Evolutionary conservation across 345 rosid species (phyloP), one percentile per base, ranked within the genome.

Genomic region (Linum trigynum): DNA sequence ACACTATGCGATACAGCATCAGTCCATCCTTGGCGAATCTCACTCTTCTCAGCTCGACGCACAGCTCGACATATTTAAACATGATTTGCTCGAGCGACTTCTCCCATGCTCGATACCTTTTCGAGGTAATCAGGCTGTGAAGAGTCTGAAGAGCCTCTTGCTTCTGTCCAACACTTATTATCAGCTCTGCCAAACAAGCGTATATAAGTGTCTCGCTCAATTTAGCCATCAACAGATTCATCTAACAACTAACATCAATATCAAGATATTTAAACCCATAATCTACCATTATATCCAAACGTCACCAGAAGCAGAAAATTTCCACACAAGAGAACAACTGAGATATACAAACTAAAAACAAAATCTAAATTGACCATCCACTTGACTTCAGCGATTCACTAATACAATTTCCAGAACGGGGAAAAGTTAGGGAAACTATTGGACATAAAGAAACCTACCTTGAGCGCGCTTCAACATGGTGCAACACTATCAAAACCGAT

Each of bases 161-260:
- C 78, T 91, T 95, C 80, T 95, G 99, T 62, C 99, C 99, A 61
- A 95, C 98, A 74, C 91, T 95, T 69, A 95, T 95, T 69, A 95
- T 91, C 78, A 95, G 64, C 70, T 92, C 97, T 95, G 79, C 71
- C 80, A 23, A 23, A 23, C 32, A 23, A 23, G 32, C 32, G 32
- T 23, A 23, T 23, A 23, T 23, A 23, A 23, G 32, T 23, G 32
- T 23, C 32, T 23, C 32, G 32, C 32, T 23, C 32, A 23, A 23
- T 23, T 23, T 1, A 23, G 32, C 32, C 32, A 14, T 61, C 61
- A 39, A 75, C 6, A 38, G 16, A 45, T 48, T 9, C 38, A 3
- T 15, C 60, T 7, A 17, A 17, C 16, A 53, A 23, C 42, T 23
- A 8, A 11, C 53, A 15, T 10, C 15, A 50, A 64, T 40, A 7